These are phyloP conservation scores for Elongisporangium undulatum DNA, from an alignment of 352 stramenopile species.

Conservation along the genomic window DNA sequence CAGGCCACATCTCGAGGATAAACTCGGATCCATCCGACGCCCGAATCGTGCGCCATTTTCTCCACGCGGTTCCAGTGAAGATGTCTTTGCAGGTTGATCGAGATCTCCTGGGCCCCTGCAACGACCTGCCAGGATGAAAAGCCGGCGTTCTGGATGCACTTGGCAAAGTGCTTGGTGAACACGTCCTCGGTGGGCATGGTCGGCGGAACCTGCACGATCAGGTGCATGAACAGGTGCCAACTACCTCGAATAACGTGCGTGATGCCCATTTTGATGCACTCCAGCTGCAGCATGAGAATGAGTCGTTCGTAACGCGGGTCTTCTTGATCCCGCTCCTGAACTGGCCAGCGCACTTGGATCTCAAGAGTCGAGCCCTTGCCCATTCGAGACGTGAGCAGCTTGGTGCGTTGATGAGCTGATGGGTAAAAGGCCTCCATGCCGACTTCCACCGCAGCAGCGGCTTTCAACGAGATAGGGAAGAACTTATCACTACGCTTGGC, in stretches of 20 bases:
- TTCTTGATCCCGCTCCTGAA: slow-evolving; percentile 84
- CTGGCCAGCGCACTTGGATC: slow-evolving; percentile 83
- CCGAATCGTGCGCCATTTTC: slow-evolving; percentile 87
- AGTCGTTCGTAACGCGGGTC: slow-evolving; percentile 84
- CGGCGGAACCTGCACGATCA: slow-evolving; percentile 66
- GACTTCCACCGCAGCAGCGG: slow-evolving; percentile 77
- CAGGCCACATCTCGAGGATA: slow-evolving; percentile 75
- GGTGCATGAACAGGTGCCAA: slow-evolving; percentile 85
- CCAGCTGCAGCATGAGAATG: slow-evolving; percentile 83
- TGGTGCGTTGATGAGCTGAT: slow-evolving; percentile 76
- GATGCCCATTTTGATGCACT: slow-evolving; percentile 73
- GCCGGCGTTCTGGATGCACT: slow-evolving; percentile 76
- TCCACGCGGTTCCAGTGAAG: slow-evolving; percentile 86
- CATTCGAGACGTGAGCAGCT: slow-evolving; percentile 80
- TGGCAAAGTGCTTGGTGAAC: slow-evolving; percentile 60
- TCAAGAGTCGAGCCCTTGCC: slow-evolving; percentile 79
- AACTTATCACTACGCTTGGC: slow-evolving; percentile 78
- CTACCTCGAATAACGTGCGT: slow-evolving; percentile 67
- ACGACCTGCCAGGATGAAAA: slow-evolving; percentile 85
- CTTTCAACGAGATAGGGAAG: slow-evolving; percentile 80
- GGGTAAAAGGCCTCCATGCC: slow-evolving; percentile 86
- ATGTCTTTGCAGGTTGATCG: slow-evolving; percentile 84
- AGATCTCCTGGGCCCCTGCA: slow-evolving; percentile 80
- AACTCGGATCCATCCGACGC: slow-evolving; percentile 80
- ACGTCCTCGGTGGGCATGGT: slow-evolving; percentile 45